phyloP scores from a whole-genome alignment of 2,329 filamentous ascomycete species.

The Fusarium annulatum region DNA sequence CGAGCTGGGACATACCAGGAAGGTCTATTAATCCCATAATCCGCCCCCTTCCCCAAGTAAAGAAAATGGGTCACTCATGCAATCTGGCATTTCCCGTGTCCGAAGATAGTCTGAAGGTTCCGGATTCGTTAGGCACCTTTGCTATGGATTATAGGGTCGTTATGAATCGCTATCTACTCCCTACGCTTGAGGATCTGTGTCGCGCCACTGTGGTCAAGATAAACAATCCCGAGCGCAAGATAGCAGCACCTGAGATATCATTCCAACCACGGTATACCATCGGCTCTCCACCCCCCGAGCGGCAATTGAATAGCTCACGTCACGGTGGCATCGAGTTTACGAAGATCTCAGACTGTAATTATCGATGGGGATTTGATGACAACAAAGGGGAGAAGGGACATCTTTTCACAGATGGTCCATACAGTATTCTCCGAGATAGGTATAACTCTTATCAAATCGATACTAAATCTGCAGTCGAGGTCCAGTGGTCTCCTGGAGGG shows the following conservation, averaged over 20 bases:
- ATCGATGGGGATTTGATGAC: not conserved
- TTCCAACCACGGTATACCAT: not conserved
- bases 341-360: not conserved
- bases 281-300: rapidly evolving
- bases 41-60: not conserved
- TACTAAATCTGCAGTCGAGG: not conserved
- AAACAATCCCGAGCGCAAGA: rapidly evolving
- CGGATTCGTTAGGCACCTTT: not conserved
- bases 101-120: not conserved
- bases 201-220: not conserved
- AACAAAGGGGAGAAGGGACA: not conserved
- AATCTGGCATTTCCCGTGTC: not conserved
- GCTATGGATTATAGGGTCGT: not conserved
- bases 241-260: not conserved
- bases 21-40: not conserved
- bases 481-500: not conserved
- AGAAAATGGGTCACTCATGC: rapidly evolving
- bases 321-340: not conserved
- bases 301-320: not conserved
- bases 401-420: not conserved
- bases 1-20: too few species aligned
- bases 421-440: not conserved
- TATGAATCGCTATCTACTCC: not conserved
- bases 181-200: not conserved
- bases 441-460: not conserved